Evolutionary conservation across 2,329 filamentous ascomycete genomes (phyloP).

Genomic region (Pseudodiploospora longispora): DNA sequence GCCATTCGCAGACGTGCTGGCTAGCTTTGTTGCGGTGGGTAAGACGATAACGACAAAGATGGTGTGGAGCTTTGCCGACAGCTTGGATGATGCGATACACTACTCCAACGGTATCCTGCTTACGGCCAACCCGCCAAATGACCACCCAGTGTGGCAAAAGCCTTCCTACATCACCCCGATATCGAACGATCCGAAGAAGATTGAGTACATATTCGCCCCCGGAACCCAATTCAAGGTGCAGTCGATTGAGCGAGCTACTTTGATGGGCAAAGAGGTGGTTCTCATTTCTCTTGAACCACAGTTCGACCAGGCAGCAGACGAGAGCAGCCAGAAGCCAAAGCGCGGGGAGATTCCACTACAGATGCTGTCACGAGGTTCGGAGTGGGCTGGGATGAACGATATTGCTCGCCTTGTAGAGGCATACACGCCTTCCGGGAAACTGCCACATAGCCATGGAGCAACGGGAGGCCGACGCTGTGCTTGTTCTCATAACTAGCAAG

Average conservation of each 20-base stretch:
- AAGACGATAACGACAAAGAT: slow-evolving; percentile 6
- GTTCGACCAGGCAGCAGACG: not conserved
- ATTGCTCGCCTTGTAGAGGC: not conserved
- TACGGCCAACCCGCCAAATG: not conserved
- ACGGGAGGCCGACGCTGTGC: not conserved
- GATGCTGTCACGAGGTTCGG: not conserved
- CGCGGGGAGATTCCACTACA: not conserved
- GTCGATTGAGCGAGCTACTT: not conserved
- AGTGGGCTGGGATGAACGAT: not conserved
- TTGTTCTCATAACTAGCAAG: not conserved
- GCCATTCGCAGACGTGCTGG: slow-evolving; percentile 1
- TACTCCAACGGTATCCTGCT: slow-evolving; percentile 8
- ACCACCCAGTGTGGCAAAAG: slow-evolving; percentile 4
- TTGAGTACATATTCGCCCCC: slow-evolving; percentile 3
- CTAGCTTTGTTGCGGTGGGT: slow-evolving; percentile 3
- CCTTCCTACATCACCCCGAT: slow-evolving; percentile 4
- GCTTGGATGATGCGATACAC: slow-evolving; percentile 1
- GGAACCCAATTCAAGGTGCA: slow-evolving; percentile 4
- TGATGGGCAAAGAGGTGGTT: not conserved
- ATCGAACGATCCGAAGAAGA: slow-evolving; percentile 5
- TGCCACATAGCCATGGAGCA: not conserved
- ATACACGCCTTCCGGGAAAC: not conserved
- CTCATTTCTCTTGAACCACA: slow-evolving; percentile 1
- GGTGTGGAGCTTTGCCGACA: slow-evolving; percentile 8
- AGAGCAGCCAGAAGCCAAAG: too few species aligned